phyloP scores from a whole-genome alignment of 257 asterid species.

The Euphrasia confusa region DNA sequence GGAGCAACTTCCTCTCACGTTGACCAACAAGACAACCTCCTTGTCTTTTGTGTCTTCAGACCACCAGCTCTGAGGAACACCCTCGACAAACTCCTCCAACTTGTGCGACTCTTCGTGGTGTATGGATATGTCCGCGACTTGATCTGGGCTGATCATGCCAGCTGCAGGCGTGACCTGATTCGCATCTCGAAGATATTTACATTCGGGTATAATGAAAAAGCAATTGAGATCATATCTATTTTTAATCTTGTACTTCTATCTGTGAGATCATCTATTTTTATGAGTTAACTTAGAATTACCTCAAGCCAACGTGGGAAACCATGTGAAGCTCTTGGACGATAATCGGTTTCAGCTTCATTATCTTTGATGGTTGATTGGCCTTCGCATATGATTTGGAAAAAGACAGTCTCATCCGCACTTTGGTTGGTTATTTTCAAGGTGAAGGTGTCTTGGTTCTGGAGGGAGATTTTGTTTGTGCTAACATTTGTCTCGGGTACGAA shows the following conservation, averaged over 20 bases:
- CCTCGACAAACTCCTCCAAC: slow-evolving; percentile 58
- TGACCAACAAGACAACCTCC: slow-evolving; percentile 60
- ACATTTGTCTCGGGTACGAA: slow-evolving; percentile 57
- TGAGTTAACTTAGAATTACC: slow-evolving; percentile 32
- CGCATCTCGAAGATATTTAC: too few relatives aligned
- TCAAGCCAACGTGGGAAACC: slow-evolving; percentile 93
- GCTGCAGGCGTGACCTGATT: slow-evolving; percentile 78
- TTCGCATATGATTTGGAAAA: slow-evolving; percentile 55
- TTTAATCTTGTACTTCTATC: too few relatives aligned
- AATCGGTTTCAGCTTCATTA: slow-evolving; percentile 41
- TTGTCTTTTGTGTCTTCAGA: slow-evolving; percentile 77
- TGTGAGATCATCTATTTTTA: too few relatives aligned
- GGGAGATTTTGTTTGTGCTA: slow-evolving; percentile 43
- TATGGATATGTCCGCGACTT: slow-evolving; percentile 48
- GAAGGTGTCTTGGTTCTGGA: slow-evolving; percentile 68
- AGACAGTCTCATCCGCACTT: slow-evolving; percentile 51
- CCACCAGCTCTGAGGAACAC: slow-evolving; percentile 77
- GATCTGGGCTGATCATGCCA: slow-evolving; percentile 63
- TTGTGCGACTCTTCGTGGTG: slow-evolving; percentile 69
- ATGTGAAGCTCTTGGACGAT: slow-evolving; percentile 56
- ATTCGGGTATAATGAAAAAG: too few relatives aligned
- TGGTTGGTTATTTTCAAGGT: slow-evolving; percentile 59
- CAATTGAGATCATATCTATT: not conserved
- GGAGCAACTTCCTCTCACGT: slow-evolving; percentile 54
- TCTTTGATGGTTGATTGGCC: slow-evolving; percentile 58